Evolutionary conservation across 139 green algal species (phyloP).

Genomic region (Eudorina sp.): DNA sequence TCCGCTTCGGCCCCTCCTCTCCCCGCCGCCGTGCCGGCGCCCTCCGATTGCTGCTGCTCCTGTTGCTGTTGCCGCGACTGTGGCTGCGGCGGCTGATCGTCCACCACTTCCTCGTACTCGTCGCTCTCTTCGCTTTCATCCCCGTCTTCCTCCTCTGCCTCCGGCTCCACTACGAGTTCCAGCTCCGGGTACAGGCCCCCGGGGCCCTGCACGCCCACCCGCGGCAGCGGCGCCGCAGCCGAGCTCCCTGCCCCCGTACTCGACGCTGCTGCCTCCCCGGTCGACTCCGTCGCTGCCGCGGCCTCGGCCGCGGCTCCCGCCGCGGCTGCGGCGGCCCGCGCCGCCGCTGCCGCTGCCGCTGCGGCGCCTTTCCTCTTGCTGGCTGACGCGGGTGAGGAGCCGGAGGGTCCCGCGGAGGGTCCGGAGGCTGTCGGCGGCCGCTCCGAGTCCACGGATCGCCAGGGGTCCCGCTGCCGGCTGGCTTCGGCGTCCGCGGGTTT

Average conservation of each 20-base stretch:
- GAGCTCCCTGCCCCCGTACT: not conserved
- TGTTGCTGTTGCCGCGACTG: not conserved
- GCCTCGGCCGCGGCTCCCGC: not conserved
- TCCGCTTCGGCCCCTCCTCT: not conserved
- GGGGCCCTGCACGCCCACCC: not conserved
- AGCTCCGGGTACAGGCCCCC: constrained; percentile 69
- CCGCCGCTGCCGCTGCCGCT: not conserved
- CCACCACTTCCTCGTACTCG: not conserved
- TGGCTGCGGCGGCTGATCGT: no score
- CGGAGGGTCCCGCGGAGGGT: not conserved
- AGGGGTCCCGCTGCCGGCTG: constrained; percentile 63
- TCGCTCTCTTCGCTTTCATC: constrained; percentile 21
- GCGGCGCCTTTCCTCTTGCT: not conserved
- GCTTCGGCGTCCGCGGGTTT: constrained; percentile 31
- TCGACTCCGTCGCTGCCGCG: not conserved
- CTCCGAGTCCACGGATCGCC: constrained; percentile 46
- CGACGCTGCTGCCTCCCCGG: not conserved
- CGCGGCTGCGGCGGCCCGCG: not conserved
- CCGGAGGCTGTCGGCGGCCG: not conserved
- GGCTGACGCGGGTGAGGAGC: not conserved
- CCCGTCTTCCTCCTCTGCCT: constrained; percentile 57
- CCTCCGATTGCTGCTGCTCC: not conserved
- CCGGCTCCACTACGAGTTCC: constrained; percentile 85
- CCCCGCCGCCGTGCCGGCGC: not conserved
- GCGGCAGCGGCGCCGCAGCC: constrained; percentile 29